Percentiles rank a stretch among this genome's conserved stretches.
phyloP scores from a whole-genome alignment of 2,329 filamentous ascomycete species.

The Elsinoe necatrix region DNA sequence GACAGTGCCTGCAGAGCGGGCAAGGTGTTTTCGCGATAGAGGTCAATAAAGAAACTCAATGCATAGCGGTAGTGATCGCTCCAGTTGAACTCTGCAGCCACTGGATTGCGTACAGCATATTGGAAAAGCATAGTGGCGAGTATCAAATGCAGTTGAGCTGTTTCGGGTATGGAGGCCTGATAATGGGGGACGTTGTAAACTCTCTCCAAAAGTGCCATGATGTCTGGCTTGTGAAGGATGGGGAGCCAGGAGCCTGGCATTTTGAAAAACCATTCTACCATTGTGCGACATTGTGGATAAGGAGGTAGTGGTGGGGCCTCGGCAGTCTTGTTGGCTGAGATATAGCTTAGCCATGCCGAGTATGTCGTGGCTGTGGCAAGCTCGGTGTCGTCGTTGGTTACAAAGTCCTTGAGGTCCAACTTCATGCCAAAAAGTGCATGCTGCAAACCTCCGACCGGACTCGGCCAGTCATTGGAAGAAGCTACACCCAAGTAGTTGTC shows the following conservation, averaged over 20 bases:
- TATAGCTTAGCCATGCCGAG: constrained; percentile 58
- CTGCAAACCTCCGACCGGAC: constrained; percentile 65
- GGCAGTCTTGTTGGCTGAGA: constrained; percentile 50
- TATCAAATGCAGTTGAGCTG: constrained; percentile 67
- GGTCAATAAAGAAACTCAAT: constrained; percentile 57
- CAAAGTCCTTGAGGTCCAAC: constrained; percentile 68
- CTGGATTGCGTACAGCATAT: constrained; percentile 57
- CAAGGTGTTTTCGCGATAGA: constrained; percentile 54
- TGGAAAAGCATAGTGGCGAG: constrained; percentile 72
- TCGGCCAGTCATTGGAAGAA: constrained; percentile 56
- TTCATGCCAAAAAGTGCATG: constrained; percentile 72
- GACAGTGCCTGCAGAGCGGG: constrained; percentile 64
- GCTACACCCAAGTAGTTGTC: constrained; percentile 61
- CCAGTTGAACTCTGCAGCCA: constrained; percentile 54
- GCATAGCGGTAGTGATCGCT: constrained; percentile 74
- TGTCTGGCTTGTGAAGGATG: constrained; percentile 66
- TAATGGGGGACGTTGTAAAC: constrained; percentile 64
- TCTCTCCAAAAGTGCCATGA: constrained; percentile 57
- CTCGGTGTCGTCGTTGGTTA: constrained; percentile 58
- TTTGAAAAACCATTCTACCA: constrained; percentile 67
- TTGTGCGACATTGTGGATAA: constrained; percentile 57
- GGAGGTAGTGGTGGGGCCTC: constrained; percentile 51
- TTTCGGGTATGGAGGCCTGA: constrained; percentile 54
- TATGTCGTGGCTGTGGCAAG: constrained; percentile 56
- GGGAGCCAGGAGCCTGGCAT: constrained; percentile 65